Evolutionary conservation across 2,329 filamentous ascomycete species (phyloP).

Genomic region (Arthrobotrys iridis): DNA sequence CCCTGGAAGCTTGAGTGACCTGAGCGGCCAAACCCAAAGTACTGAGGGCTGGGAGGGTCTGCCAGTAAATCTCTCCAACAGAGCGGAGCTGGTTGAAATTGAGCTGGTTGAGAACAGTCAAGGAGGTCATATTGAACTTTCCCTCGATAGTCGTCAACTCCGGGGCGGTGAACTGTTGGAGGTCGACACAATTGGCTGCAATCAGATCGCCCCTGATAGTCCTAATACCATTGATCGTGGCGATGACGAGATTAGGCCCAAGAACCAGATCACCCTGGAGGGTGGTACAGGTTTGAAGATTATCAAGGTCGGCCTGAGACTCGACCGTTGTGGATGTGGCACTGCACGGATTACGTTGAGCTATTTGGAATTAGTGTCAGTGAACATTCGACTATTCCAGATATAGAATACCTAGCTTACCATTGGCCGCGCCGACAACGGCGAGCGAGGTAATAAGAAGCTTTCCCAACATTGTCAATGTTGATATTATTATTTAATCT

Average conservation of each 20-base stretch:
- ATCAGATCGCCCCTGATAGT: slow-evolving; percentile 70
- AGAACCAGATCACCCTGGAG: slow-evolving; percentile 76
- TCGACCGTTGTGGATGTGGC: slow-evolving; percentile 35
- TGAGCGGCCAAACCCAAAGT: slow-evolving; percentile 70
- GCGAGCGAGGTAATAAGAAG: slow-evolving; percentile 42
- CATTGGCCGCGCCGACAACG: slow-evolving; percentile 33
- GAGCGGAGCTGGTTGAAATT: slow-evolving; percentile 72
- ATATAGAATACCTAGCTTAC: background rate
- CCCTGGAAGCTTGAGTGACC: slow-evolving; percentile 73
- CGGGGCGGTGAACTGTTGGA: slow-evolving; percentile 67
- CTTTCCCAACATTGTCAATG: slow-evolving; percentile 43
- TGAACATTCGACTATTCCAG: background rate
- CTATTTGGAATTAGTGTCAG: background rate
- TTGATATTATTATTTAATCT: slow-evolving; percentile 41
- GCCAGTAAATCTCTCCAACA: slow-evolving; percentile 76
- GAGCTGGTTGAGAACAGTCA: slow-evolving; percentile 75
- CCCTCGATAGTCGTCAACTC: slow-evolving; percentile 74
- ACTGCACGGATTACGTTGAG: slow-evolving; percentile 35
- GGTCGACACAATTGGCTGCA: slow-evolving; percentile 69
- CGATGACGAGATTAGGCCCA: slow-evolving; percentile 67
- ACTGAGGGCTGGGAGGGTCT: slow-evolving; percentile 74
- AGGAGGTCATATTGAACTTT: slow-evolving; percentile 74
- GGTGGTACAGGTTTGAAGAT: slow-evolving; percentile 69
- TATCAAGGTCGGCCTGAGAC: slow-evolving; percentile 58
- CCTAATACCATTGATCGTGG: slow-evolving; percentile 72